These are phyloP conservation scores for Russula brevipes DNA, from an alignment of 768 basidiomycete genomes.

Conservation along the genomic window DNA sequence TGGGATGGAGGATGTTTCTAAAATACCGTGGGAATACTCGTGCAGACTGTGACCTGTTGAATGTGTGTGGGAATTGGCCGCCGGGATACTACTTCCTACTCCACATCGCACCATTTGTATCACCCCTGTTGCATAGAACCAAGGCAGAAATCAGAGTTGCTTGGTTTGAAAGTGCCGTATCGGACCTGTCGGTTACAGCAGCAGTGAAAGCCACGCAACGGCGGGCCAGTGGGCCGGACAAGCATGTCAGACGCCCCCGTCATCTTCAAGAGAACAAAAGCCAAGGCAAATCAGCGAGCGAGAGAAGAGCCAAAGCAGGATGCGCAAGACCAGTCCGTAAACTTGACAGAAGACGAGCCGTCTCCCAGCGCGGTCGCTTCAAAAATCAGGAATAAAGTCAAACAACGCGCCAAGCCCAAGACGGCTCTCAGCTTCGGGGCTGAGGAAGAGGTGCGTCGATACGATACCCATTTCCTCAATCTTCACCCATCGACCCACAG, in stretches of 20 bases:
- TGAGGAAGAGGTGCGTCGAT: conserved; percentile 51
- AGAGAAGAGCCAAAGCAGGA: conserved; percentile 33
- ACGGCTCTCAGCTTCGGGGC: conserved; percentile 75
- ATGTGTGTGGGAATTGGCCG: no score
- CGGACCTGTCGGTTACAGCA: no score
- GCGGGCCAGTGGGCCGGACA: background rate
- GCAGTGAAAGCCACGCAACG: background rate
- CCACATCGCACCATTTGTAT: no score
- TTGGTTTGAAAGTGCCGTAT: background rate
- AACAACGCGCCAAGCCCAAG: conserved; percentile 55
- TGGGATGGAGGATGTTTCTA: conserved; percentile 5
- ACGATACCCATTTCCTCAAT: background rate
- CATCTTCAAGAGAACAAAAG: conserved; percentile 41
- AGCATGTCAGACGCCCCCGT: conserved; percentile 34
- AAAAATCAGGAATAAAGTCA: conserved; percentile 67
- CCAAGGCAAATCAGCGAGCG: conserved; percentile 38
- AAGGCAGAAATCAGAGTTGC: background rate
- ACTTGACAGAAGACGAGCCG: conserved; percentile 33
- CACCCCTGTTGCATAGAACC: background rate
- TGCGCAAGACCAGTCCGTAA: conserved; percentile 19
- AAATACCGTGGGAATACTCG: conserved; percentile 18
- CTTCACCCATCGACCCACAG: conserved; percentile 36
- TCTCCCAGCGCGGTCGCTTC: conserved; percentile 57
- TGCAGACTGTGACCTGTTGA: background rate
- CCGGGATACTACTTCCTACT: no score